A percentile compares a stretch with the other conserved stretches of the same genome.
phyloP scores from a whole-genome alignment of 257 asterid genomes.

The Misopates orontium region DNA sequence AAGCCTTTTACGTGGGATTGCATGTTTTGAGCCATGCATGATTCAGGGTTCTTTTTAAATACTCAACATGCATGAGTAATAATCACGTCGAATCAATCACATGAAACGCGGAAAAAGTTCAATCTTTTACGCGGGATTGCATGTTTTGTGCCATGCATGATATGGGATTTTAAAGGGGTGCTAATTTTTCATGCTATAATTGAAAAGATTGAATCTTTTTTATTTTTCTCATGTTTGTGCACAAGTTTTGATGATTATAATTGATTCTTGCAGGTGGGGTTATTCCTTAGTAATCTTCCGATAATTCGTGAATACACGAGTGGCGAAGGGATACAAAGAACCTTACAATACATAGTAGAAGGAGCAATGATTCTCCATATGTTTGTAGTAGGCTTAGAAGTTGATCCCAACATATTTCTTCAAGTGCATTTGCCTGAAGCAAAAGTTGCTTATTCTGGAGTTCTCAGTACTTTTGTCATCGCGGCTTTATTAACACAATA shows the following conservation, averaged over 20 bases:
- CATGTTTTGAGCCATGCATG: too few relatives aligned
- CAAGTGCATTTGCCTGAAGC: conserved; percentile 70
- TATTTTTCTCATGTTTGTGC: background rate
- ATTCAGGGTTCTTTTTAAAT: too few relatives aligned
- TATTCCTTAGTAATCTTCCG: conserved; percentile 60
- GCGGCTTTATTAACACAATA: conserved; percentile 57
- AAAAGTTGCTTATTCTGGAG: conserved; percentile 69
- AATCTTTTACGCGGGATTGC: too few relatives aligned
- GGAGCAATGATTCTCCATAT: conserved; percentile 86
- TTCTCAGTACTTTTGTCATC: conserved; percentile 58
- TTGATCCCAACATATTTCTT: conserved; percentile 75
- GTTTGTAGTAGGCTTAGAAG: conserved; percentile 84
- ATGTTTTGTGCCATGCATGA: too few relatives aligned
- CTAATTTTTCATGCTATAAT: background rate
- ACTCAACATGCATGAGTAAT: too few relatives aligned
- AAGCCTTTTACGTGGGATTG: too few relatives aligned
- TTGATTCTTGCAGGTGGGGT: conserved; percentile 62
- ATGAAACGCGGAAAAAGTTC: too few relatives aligned
- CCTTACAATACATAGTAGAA: conserved; percentile 69
- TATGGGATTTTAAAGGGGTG: too few relatives aligned
- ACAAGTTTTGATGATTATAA: background rate
- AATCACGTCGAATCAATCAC: too few relatives aligned
- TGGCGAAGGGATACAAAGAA: conserved; percentile 45
- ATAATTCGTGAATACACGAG: conserved; percentile 40
- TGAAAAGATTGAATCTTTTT: background rate